phyloP scores from a whole-genome alignment of 2,329 filamentous ascomycete genomes.

The Ascochyta clinopodiicola region DNA sequence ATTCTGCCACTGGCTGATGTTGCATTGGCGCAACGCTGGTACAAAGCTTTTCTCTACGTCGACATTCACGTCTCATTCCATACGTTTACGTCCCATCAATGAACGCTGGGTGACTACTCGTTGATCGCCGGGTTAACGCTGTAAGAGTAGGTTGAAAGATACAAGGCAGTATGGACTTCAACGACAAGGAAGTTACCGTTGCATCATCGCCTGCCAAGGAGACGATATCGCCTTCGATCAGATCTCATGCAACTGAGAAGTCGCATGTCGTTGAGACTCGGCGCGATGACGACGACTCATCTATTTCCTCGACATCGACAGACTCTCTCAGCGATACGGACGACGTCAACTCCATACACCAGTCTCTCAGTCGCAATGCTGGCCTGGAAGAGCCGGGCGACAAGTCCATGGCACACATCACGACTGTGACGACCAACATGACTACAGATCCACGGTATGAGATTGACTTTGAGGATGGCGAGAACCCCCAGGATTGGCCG shows the following conservation, averaged over 20 bases:
- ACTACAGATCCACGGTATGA: constrained; percentile 68
- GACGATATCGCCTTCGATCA: constrained; percentile 6
- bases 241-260: background rate
- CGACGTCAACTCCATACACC: constrained; percentile 39
- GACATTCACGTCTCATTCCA: background rate
- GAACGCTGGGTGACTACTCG: background rate
- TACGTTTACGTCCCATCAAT: background rate
- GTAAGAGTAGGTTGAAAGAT: background rate
- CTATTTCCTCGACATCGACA: constrained; percentile 36
- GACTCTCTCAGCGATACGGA: constrained; percentile 28
- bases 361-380: constrained; percentile 44
- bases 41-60: constrained; percentile 8
- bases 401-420: constrained; percentile 32
- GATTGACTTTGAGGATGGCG: constrained; percentile 69
- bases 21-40: constrained; percentile 14
- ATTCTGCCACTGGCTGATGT: constrained; percentile 12
- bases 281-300: constrained; percentile 29
- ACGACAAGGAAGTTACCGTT: constrained; percentile 19
- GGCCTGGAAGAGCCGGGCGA: constrained; percentile 37
- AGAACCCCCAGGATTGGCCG: constrained; percentile 74
- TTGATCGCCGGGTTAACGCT: constrained; percentile 1
- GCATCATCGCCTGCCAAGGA: constrained; percentile 12
- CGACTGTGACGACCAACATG: constrained; percentile 45
- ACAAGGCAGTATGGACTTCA: constrained; percentile 1
- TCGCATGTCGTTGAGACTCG: background rate